phyloP scores from a whole-genome alignment of 306 rosid genomes.

The Castanospermum australe region DNA sequence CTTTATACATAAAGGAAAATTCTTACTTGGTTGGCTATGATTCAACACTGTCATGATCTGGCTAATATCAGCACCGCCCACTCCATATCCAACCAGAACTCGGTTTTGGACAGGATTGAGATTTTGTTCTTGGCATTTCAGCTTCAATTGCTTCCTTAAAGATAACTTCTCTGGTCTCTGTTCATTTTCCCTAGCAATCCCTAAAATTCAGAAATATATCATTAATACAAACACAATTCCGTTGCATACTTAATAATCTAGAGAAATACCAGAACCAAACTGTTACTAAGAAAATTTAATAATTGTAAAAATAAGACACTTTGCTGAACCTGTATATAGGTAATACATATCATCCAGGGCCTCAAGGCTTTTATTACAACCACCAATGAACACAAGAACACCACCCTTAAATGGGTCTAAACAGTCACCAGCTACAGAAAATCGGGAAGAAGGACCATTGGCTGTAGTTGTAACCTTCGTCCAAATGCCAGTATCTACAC shows the following conservation, averaged over 20 bases:
- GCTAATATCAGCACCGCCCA: conserved; percentile 47
- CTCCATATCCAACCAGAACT: conserved; percentile 54
- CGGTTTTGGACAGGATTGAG: conserved; percentile 52
- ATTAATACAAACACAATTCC: conserved; percentile 18
- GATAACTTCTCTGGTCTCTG: conserved; percentile 87
- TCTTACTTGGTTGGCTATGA: conserved; percentile 66
- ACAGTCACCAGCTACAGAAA: conserved; percentile 94
- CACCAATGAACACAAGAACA: conserved; percentile 88
- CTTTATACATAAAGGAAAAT: neutral
- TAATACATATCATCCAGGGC: conserved; percentile 92
- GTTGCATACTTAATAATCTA: conserved; percentile 13
- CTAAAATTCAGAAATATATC: conserved; percentile 50
- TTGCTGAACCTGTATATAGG: conserved; percentile 76
- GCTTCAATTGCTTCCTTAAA: conserved; percentile 85
- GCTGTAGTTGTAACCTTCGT: conserved; percentile 61
- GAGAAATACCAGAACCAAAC: conserved; percentile 23
- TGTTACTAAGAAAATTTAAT: neutral
- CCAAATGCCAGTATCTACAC: conserved; percentile 87
- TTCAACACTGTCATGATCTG: conserved; percentile 44
- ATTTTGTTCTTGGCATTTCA: conserved; percentile 92
- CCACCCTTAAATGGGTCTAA: conserved; percentile 82
- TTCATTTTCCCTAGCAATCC: conserved; percentile 67
- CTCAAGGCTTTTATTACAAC: conserved; percentile 95
- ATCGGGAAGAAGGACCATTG: conserved; percentile 86
- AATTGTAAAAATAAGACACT: conserved; percentile 9